phyloP scores from a whole-genome alignment of 75 land plant species.

The Adiantum capillusveneris region DNA sequence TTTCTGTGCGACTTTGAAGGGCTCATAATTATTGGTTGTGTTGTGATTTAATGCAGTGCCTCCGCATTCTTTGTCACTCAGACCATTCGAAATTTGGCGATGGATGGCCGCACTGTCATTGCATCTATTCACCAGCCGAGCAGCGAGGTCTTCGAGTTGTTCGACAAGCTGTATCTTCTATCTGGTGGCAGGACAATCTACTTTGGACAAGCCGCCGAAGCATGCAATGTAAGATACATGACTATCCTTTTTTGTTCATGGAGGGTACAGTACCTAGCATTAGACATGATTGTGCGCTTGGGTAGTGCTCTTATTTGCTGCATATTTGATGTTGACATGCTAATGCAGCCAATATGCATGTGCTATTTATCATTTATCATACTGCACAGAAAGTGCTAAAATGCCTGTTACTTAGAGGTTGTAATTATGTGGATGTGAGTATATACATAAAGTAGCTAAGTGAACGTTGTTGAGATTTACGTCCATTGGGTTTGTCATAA shows the following conservation, averaged over 20 bases:
- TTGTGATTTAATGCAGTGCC: constrained; percentile 13
- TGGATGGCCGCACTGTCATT: constrained; percentile 16
- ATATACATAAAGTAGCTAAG: too few relatives aligned
- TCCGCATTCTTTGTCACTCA: constrained; percentile 16
- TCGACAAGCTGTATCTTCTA: constrained; percentile 15
- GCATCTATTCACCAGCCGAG: constrained; percentile 23
- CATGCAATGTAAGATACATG: constrained; percentile 10
- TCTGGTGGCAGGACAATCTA: constrained; percentile 16
- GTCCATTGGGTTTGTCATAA: too few relatives aligned
- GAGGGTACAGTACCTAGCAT: too few relatives aligned
- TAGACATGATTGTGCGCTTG: too few relatives aligned
- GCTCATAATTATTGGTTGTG: neutral
- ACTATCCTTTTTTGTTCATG: neutral
- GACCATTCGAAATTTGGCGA: constrained; percentile 9
- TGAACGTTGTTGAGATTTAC: too few relatives aligned
- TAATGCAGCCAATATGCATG: too few relatives aligned
- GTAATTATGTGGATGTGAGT: too few relatives aligned
- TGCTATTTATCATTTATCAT: too few relatives aligned
- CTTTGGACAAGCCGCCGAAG: constrained; percentile 13
- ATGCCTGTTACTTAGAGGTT: too few relatives aligned
- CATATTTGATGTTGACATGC: too few relatives aligned
- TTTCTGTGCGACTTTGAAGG: constrained; percentile 4
- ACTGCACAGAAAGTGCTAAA: too few relatives aligned
- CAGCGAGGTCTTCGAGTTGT: constrained; percentile 18
- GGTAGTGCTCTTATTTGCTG: too few relatives aligned